Base-by-base conservation (phyloP, 2,329 filamentous ascomycete species). In the Beauveria pseudobassiana region DNA sequence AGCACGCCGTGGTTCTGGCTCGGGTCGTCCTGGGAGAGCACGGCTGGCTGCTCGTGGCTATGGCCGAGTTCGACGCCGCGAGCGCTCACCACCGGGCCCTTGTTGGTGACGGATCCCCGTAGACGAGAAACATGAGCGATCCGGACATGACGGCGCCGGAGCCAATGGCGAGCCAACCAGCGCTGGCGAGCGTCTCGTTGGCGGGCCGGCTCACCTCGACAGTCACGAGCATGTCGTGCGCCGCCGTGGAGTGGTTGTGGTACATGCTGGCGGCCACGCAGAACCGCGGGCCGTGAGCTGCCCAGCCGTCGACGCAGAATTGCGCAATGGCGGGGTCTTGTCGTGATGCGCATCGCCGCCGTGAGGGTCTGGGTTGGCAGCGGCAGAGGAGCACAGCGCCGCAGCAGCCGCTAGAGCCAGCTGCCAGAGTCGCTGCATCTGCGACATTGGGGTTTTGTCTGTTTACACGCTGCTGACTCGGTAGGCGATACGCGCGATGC, bases 71-170 rank as follows among this genome's bases (percentile, higher is more conserved):
- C 14, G 52, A 63, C 56, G 26, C 54, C 56, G 52, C 62, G 62
- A 18, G 46, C 62, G 51, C 62, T 63, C 51, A 63, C 50, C 12
- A 56, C 51, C 12, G 62, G 62, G 18, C 56, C 50, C 28, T 54
- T 24, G 4, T 18, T 7, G 26, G 28, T 40, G 30, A 43, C 9
- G 43, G 57, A 16, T 63, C 62, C 46, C 62, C 62, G 58, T 63
- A 63, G n/a, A 63, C 6, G 45, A 61, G 16, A n/a, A 63, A 60
- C 62, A 63, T 63, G 52, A 63, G 57, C 22, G 62, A 34, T 2
- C 57, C 57, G 16, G 51, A 51, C 62, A 63, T 63, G 50, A 49
- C 48, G 34, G 51, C 18, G 34, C 62, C 62, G 20, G 58, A 55
- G 9, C 62, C 62, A n/a, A 63, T 43, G 28, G 52, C 62, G 6